Base-by-base conservation (phyloP, 371 early-diverging fungal genomes). In the Mucor racemosus region DNA sequence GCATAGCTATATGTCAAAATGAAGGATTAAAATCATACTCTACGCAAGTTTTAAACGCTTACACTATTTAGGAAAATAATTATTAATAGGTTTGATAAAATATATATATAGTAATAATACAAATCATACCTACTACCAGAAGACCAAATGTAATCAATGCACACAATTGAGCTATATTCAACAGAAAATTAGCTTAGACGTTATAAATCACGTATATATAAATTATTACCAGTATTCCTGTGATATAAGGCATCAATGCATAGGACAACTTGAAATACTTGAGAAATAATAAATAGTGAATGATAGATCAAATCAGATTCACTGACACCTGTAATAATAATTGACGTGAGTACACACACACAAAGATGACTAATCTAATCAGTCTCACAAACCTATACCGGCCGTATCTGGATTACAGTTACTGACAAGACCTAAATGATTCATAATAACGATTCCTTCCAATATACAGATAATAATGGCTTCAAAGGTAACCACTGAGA, bases 251-350 rank as follows among this genome's bases (percentile, higher is more conserved):
- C 84, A 58, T 84, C 84, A 7, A 74, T 57, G 62, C 81, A 80
- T 3, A 84, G 66, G 4, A 79, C 55, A 0, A 84, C 76, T 67
- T 84, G 84, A 35, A 84, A 84, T 4, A 74, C 78, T 58, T 84
- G 84, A 53, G 78, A 58, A 26, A 79, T 75, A 48, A 84, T 84
- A 58, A 84, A 84, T 4, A 84, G 61, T 5, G 75, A 70, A 56
- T 84, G 84, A 50, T 84, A 84, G 31, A 84, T 84, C 38, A 84
- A 69, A 73, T 84, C 84, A n/a, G 84, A 81, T 59, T 81, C 81
- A 35, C 79, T 78, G n/a, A 81, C 79, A 65, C 81, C 81, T 78
- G 61, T 17, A 40, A 48, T 31, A 14, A 33, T 26, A 14, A 55
- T 38, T 15, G 33, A 8, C 13, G 10, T 38, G 36, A 58, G 44